Evolutionary conservation across 768 basidiomycete species (phyloP), one percentile per base, ranked within the genome.

Genomic region (Myochromella boudieri): DNA sequence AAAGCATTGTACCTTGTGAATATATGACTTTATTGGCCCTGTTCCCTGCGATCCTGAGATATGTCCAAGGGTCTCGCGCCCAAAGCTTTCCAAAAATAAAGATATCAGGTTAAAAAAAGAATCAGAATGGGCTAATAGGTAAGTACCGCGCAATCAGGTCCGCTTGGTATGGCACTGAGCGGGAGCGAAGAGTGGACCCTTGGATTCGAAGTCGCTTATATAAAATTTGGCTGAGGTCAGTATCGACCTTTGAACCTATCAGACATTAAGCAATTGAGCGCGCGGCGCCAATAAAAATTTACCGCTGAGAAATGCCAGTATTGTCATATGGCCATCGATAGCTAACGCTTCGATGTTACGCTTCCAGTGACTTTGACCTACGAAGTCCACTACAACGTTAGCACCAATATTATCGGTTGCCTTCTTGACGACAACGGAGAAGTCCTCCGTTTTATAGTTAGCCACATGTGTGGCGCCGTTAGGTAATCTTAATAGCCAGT

Each of bases 371-470:
- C 71, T 80, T 54, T 76, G 75, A 3, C 88, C 89, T 32, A 91
- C 87, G 53, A 91, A 87, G 65, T 97, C 93, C 54, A 97, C 76
- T 44, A 95, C 70, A 22, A 95, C 76, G 68, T 97, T 78, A 9
- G 85, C 91, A 10, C 93, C 92, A 52, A 81, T 79, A 28, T 76
- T 76, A 22, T 69, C 66, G 0, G 90, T 94, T 14, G 76, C 75
- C 48, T 78, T 74, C 66, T 85, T 84, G 15, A 89, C 82, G 42
- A 81, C 82, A 27, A 78, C 71, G 6, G 85, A 78, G 59, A 97
- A 97, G 60, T 93, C 81, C 55, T 89, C 72, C 4, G 80, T 87
- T 60, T 82, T 91, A 71, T 95, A 95, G 66, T 95, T 94, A 42
- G 85, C 82, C 17, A 74, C 81, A 59, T 90, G 78, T 0, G 88